phyloP scores from a whole-genome alignment of 305 asterid genomes.

The Fraxinus baroniana region DNA sequence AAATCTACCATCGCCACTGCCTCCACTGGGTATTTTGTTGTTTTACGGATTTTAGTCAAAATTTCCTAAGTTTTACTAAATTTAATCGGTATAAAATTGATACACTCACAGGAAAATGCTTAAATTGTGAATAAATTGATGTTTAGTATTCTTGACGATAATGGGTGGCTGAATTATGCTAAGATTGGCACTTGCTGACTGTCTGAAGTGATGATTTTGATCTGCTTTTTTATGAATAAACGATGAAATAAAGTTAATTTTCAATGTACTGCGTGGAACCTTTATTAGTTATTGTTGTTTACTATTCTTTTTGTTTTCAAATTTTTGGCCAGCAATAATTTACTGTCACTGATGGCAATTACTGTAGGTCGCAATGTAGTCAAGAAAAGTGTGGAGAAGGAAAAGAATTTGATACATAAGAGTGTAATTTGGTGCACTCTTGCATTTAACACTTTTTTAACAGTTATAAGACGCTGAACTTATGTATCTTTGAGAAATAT shows the following conservation, averaged over 20 bases:
- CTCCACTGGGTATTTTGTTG: constrained; percentile 23
- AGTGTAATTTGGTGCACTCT: background rate
- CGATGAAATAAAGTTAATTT: background rate
- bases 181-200: constrained; percentile 8
- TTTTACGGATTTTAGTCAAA: background rate
- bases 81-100: background rate
- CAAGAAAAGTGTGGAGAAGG: background rate
- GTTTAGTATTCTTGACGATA: background rate
- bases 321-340: background rate
- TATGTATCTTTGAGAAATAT: background rate
- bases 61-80: background rate
- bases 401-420: background rate
- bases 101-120: background rate
- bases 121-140: constrained; percentile 3
- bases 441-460: background rate
- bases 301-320: background rate
- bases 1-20: constrained; percentile 24
- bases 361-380: background rate
- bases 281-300: background rate
- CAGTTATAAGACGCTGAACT: background rate
- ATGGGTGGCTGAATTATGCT: constrained; percentile 25
- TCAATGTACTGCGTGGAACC: constrained; percentile 6
- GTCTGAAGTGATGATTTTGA: constrained; percentile 15
- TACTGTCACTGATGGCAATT: background rate
- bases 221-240: constrained; percentile 3